phyloP scores from a whole-genome alignment of 1,284 basidiomycete species.

The Porphyrellus sp. region DNA sequence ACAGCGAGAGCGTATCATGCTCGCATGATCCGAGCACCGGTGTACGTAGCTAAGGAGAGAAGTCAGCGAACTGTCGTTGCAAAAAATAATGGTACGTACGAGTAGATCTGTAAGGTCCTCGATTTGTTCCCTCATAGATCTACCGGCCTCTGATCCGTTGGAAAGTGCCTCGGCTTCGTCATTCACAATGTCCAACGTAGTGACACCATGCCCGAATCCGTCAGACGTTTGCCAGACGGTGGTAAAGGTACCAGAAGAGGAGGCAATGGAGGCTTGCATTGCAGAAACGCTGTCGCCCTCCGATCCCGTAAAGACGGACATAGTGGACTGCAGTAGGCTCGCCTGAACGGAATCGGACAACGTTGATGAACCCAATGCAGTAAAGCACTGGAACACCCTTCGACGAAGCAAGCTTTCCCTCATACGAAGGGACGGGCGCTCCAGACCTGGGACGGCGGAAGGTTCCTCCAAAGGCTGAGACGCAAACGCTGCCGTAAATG shows the following conservation, averaged over 20 bases:
- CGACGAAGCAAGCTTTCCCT: conserved; percentile 83
- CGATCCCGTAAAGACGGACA: conserved; percentile 85
- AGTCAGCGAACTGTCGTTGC: conserved; percentile 10
- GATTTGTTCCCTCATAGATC: conserved; percentile 53
- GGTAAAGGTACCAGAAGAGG: conserved; percentile 82
- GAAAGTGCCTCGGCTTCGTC: conserved; percentile 38
- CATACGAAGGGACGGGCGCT: conserved; percentile 66
- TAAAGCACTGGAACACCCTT: conserved; percentile 88
- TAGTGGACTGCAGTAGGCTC: conserved; percentile 77
- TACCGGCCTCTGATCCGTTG: conserved; percentile 30
- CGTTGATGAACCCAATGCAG: conserved; percentile 72
- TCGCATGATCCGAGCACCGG: conserved; percentile 86
- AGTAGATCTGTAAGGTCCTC: conserved; percentile 71
- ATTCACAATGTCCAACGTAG: conserved; percentile 57
- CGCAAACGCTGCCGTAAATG: conserved; percentile 77
- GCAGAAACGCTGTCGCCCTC: conserved; percentile 70
- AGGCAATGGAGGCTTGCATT: conserved; percentile 90
- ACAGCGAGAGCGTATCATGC: conserved; percentile 81
- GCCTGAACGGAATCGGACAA: conserved; percentile 82
- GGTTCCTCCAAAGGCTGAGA: conserved; percentile 51
- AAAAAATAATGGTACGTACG: conserved; percentile 46
- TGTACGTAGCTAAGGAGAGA: conserved; percentile 56
- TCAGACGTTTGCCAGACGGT: conserved; percentile 86
- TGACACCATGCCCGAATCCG: conserved; percentile 91
- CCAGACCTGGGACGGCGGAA: conserved; percentile 38